Base-by-base conservation (phyloP, 2,329 filamentous ascomycete genomes). In the Penicillium sp. region DNA sequence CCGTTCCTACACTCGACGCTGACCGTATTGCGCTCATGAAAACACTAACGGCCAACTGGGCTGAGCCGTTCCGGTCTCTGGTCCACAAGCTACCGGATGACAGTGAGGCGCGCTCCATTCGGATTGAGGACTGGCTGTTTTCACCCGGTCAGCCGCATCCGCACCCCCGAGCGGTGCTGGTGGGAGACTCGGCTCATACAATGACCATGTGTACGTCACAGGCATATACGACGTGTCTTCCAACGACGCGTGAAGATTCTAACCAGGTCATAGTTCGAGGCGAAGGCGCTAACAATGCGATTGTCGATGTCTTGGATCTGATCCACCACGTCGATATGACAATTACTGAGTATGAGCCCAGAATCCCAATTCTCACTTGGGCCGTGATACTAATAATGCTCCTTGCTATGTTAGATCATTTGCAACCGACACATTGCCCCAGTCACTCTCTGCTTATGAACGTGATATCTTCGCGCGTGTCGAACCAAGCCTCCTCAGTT, bases 131-230 rank as follows among this genome's bases (percentile, higher is more conserved):
- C 53, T 75, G 73, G 61, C 58, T 69, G 21, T 57, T 58, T 25
- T 16, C 10, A 1, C 73, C 72, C 1, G 51, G 45, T n/a, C 60
- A 64, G 1, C 53, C 48, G 3, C 60, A 56, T 33, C 55, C 50
- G 9, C 53, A 58, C 5, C 72, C 72, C 0, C 63, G 65, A 2
- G 70, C 68, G 0, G 67, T 74, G 0, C 48, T 80, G 1, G 65
- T 77, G 41, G 77, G 78, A 0, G 78, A 81, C 55, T 72, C 77
- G 0, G 65, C 78, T 3, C 77, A 81, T 54, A 68, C 74, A 0
- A 80, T 80, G 77, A 72, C 74, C 0, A 80, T 80, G 77, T 80
- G 75, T 80, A 68, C 58, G 75, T 63, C 13, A 11, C 10, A 21
- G 4, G 14, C 15, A 27, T 27, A 13, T 6, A 9, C 11, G 14